These are phyloP conservation scores for Vaccinium darrowii DNA, from an alignment of 148 eudicot species.

Conservation along the genomic window DNA sequence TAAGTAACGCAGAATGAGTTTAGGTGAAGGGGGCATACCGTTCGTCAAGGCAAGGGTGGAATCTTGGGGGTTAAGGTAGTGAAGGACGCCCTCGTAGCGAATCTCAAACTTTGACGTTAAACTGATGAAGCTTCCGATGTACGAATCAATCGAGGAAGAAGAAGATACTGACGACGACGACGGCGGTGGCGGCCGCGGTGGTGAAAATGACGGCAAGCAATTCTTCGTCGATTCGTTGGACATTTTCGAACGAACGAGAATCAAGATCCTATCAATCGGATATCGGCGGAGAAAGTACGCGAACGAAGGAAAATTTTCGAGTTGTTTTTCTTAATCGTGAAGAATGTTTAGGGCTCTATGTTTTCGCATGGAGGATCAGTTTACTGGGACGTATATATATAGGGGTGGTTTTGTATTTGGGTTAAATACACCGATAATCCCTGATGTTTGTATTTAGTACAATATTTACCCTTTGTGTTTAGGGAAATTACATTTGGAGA, in stretches of 20 bases:
- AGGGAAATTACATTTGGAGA: neutral
- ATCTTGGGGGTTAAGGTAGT: conserved; percentile 35
- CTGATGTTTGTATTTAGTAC: neutral
- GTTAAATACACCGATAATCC: neutral
- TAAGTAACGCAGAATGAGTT: neutral
- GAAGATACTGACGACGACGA: neutral
- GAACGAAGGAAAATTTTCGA: neutral
- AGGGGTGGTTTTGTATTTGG: neutral
- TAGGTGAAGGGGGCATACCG: conserved; percentile 23
- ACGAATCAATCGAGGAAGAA: conserved; percentile 30
- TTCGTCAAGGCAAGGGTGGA: conserved; percentile 37
- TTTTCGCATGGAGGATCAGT: neutral
- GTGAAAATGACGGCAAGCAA: neutral
- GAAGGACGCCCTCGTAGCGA: conserved; percentile 45
- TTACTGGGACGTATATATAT: neutral
- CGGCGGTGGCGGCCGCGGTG: neutral
- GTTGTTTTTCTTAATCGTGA: neutral
- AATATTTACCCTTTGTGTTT: neutral
- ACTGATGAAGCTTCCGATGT: conserved; percentile 41
- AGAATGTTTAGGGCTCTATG: neutral
- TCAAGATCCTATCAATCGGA: neutral
- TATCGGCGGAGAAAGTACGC: neutral
- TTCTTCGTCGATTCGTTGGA: neutral
- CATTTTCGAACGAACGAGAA: neutral
- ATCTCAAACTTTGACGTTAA: conserved; percentile 46